Conservation (phyloP, 345 rosid genomes). For the Streptanthus diversifolius region DNA sequence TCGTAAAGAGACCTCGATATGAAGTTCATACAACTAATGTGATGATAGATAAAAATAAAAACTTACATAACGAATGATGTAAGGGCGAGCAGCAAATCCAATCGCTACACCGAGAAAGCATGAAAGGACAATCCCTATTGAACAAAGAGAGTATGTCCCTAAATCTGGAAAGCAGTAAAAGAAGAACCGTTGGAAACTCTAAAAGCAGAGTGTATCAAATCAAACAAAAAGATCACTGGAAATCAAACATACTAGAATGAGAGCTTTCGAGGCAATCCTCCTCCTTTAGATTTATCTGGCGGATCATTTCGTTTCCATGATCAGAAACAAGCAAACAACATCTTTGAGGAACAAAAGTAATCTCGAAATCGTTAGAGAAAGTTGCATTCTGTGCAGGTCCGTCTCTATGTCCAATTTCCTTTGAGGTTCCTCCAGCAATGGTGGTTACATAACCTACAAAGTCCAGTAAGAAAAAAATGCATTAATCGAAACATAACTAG, state of each 20-base stretch:
- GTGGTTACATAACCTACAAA: slow-evolving; percentile 52
- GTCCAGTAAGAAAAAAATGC: background rate
- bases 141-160: slow-evolving; percentile 32
- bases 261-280: slow-evolving; percentile 56
- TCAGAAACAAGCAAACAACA: slow-evolving; percentile 65
- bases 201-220: background rate
- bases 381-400: slow-evolving; percentile 75
- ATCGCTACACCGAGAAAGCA: slow-evolving; percentile 31
- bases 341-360: slow-evolving; percentile 45
- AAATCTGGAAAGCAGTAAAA: slow-evolving; percentile 27
- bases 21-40: background rate
- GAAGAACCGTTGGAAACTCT: background rate
- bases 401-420: slow-evolving; percentile 40
- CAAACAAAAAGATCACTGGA: background rate
- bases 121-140: slow-evolving; percentile 31
- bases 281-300: slow-evolving; percentile 57
- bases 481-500: background rate
- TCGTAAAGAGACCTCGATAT: slow-evolving; percentile 33
- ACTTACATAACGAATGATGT: slow-evolving; percentile 46
- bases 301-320: slow-evolving; percentile 53
- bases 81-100: slow-evolving; percentile 32
- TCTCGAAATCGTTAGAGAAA: slow-evolving; percentile 56
- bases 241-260: slow-evolving; percentile 35
- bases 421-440: slow-evolving; percentile 54
- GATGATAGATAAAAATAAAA: background rate